These are phyloP conservation scores for Phytophthora vignae DNA, from an alignment of 352 stramenopile genomes.

Conservation along the genomic window DNA sequence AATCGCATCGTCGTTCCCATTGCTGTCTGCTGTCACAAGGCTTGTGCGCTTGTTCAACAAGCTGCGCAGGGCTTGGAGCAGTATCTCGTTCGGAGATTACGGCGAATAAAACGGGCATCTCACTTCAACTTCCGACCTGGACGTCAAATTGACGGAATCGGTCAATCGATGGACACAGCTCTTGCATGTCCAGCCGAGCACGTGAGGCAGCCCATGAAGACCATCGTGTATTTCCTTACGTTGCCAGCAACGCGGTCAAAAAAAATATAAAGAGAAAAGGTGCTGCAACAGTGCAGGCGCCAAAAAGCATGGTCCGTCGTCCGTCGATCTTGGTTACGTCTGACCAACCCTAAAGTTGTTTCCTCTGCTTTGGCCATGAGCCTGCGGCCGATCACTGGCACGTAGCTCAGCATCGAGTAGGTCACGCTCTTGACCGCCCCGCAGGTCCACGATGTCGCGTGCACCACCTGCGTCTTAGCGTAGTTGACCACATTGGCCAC, in stretches of 20 bases:
- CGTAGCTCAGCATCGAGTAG: neutral
- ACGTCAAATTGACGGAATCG: neutral
- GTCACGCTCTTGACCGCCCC: neutral
- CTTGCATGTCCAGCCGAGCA: too few relatives aligned
- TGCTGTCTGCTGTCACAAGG: neutral
- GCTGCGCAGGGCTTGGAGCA: too few relatives aligned
- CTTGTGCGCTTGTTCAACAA: too few relatives aligned
- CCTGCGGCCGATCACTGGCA: neutral
- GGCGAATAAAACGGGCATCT: neutral
- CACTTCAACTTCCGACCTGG: neutral
- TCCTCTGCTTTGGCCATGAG: neutral
- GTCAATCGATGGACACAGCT: neutral
- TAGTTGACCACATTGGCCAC: neutral
- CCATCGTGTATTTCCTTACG: conserved; percentile 10
- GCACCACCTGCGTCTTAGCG: neutral
- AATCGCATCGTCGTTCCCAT: neutral
- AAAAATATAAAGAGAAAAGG: conserved; percentile 12
- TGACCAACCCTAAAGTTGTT: conserved; percentile 22
- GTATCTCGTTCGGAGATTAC: neutral
- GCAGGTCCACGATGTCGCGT: neutral
- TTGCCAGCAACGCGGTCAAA: conserved; percentile 10
- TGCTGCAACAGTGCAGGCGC: conserved; percentile 9
- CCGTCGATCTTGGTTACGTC: conserved; percentile 5
- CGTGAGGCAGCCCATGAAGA: neutral
- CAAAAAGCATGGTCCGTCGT: conserved; percentile 11